Evolutionary conservation across 495 filamentous ascomycete species (phyloP), one percentile per base, ranked within the genome.

Genomic region (Aspergillus egyptiacus): DNA sequence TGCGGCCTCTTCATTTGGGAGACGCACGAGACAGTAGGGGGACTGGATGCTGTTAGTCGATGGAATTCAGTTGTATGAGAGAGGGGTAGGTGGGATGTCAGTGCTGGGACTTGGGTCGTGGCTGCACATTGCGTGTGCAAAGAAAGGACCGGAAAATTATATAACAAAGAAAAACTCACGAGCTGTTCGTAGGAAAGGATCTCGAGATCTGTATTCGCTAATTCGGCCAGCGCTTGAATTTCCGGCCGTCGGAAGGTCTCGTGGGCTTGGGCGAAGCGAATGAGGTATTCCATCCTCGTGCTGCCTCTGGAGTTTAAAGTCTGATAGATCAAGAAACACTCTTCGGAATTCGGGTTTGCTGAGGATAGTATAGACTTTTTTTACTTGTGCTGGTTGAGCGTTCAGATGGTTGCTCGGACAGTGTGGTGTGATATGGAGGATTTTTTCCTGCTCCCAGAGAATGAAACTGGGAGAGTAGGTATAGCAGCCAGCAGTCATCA

Each of bases 191-290:
- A 97, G 27, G 65, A 77, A 17, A 87, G 50, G 51, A 95, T 74
- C 46, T 89, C 76, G 2, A 97, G 52, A 27, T 86, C 70, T 17
- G 93, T 69, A 8, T 76, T 73, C 24, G 80, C 72, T 11, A 94
- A 62, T 6, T 79, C 63, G 6, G 93, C 91, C 15, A 97, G 67
- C 17, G 93, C 81, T 58, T 91, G 69, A n/a, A 96, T 74, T 65
- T 99, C 93, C 7, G 91, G 77, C 48, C 77, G 77, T 44, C 91
- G 86, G 62, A 99, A 99, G 11, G 79, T 85, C 73, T 96, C 89
- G 62, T 96, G 90, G 42, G 77, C 72, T 64, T 97, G 94, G 9
- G 83, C 88, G 61, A 97, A 89, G 52, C 91, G 85, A 49, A 99
- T 83, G 36, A 99, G 79, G 57, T 85, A 97, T 48, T 93, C 81